Base-by-base conservation (phyloP, 2,329 filamentous ascomycete genomes). In the Calonectria ilicicola region DNA sequence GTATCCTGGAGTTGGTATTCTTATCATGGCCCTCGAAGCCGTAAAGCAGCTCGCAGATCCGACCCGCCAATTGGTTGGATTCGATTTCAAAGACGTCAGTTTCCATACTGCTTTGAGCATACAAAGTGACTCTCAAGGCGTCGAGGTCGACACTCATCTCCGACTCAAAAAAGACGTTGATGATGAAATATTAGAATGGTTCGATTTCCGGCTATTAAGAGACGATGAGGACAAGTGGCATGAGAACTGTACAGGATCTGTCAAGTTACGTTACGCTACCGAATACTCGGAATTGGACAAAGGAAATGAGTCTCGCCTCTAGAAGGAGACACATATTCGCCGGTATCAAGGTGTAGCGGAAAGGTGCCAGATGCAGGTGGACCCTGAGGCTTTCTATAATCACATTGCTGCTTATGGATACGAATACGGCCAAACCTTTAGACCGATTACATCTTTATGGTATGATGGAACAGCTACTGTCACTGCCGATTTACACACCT, bases 1-100 rank as follows among this genome's bases (percentile, higher is more conserved):
- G 15, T 62, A 53, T 32, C 69, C 69, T 9, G 53, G 27, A 12
- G 51, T 51, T n/a, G 64, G 69, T 9, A 53, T 51, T 23, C 49
- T 67, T 6, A 23, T 21, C 23, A 51, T 67, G 51, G 69, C 63
- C 2, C 51, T 71, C 19, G 69, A 71, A 32, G 63, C 63, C 4
- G 49, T 21, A 4, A 56, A 56, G 17, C 49, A 56, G 19, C 27
- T 56, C 2, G 27, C 49, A 56, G 49, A 56, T 27, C 27, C 49
- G 2, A 12, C 27, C n/a, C 27, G 49, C 17, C 27, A 56, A n/a
- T n/a, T 56, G 19, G 4, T 35, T 17, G 49, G 49, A 12, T 56
- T 56, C 10, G n/a, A 27, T 6, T 32, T 56, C 19, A 35, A 56
- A 10, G 27, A 56, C 5, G 49, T 35, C 2, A 32, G 19, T 5